Evolutionary conservation across 208 protist genomes (phyloP).

Genomic region (Spongospora subterranea): DNA sequence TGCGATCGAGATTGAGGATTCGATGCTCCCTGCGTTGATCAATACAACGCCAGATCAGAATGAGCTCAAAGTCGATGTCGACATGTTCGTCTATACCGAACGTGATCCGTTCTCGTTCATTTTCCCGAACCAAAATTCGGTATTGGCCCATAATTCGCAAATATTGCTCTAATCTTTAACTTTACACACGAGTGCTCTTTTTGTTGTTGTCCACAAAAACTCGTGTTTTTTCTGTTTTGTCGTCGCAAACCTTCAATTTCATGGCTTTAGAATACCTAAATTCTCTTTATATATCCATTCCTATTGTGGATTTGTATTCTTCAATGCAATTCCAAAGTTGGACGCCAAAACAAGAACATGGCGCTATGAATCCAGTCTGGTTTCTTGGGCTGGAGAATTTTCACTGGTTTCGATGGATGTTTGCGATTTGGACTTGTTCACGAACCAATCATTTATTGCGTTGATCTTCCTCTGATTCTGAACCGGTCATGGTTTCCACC

Average conservation of each 20-base stretch:
- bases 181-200: background rate
- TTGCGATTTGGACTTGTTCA: too few relatives aligned
- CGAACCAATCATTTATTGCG: background rate
- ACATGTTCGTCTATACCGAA: constrained; percentile 33
- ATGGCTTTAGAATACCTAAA: too few relatives aligned
- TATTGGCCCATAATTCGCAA: background rate
- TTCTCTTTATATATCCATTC: too few relatives aligned
- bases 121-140: background rate
- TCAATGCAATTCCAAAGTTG: too few relatives aligned
- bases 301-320: too few relatives aligned
- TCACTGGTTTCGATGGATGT: too few relatives aligned
- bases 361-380: too few relatives aligned
- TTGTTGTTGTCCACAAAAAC: background rate
- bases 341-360: too few relatives aligned
- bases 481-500: background rate
- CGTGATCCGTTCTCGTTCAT: constrained; percentile 8
- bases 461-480: background rate
- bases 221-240: background rate
- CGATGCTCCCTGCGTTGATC: background rate
- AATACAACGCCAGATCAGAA: background rate
- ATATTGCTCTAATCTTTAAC: background rate
- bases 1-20: background rate
- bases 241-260: too few relatives aligned
- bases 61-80: constrained; percentile 1
- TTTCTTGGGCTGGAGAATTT: too few relatives aligned